Base-by-base conservation (phyloP, 345 rosid species). In the Balakata baccata region DNA sequence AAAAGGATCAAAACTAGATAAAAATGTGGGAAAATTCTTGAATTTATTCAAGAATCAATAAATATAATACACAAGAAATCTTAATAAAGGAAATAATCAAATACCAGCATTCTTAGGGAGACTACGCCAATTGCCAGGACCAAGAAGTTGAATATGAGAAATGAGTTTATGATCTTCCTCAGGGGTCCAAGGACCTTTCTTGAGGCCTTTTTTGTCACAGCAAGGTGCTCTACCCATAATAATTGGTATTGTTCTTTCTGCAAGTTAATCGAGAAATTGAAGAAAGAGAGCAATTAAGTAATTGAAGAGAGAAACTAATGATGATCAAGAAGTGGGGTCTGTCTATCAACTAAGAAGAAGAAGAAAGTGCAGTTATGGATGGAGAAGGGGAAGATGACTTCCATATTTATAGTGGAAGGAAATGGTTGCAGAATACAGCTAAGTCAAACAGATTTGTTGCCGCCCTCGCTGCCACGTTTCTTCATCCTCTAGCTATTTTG, bases 41-140 rank as follows among this genome's bases (percentile, higher is more conserved):
- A 29, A 2, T 2, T 29, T 29, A 29, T 29, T 29, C 34, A 29
- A 29, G 34, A 29, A 29, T 29, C 34, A 29, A 29, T 29, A 29
- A 29, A 29, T 29, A 29, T 16, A 3, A 39, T 37, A 4, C 17
- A 14, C 3, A 12, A 11, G 38, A 5, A 22, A 5, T 4, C 49
- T 16, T 3, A 66, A 66, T 0, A 20, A 22, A 25, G 1, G 50
- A 6, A 17, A 38, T 9, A 11, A 29, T 29, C 2, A 29, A 11
- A 52, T 62, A 80, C 83, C 83, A 54, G 83, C 83, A 75, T 80
- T 75, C 43, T 80, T 75, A 25, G 83, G 83, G 50, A 80, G 79
- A 53, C 53, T 62, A 0, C 83, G 77, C 83, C 83, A 80, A 64
- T 80, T 80, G 70, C 79, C 79, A 17, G 77, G 77, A 29, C 83